Evolutionary conservation across 2,329 filamentous ascomycete species (phyloP), one percentile per base, ranked within the genome.

Genomic region (Neophaeococcomyces aloes): DNA sequence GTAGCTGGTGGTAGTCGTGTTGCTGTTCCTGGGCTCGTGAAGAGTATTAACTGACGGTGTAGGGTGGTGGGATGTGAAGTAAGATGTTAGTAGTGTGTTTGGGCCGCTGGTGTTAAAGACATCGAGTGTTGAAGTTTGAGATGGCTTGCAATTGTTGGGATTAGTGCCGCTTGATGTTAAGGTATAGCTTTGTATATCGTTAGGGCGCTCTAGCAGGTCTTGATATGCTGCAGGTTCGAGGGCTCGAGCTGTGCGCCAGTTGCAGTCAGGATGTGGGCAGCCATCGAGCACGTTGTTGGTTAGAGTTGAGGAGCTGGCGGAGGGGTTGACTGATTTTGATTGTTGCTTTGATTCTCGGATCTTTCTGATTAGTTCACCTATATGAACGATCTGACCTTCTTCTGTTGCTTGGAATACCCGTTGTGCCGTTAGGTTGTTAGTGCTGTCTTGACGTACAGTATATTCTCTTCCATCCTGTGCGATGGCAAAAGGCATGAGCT

Each of bases 321-420:
- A 10, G 4, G 13, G 21, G 6, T 2, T 25, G 3, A 11, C 15
- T 10, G 15, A 7, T 32, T 18, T 31, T 5, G 6, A 18, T 10
- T 18, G 39, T 11, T 35, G 39, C 6, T 27, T 27, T 27, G 39
- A 34, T 8, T 35, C 14, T 27, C 30, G 29, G 31, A 42, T 42
- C 30, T 35, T 42, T 30, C 27, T 33, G 30, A 42, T 42, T 13
- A 42, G 31, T 23, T 42, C 39, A 7, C 19, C 39, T 2, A 42
- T 25, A 29, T 42, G 39, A 19, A 42, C 29, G 13, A 27, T 15
- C 29, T 27, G 23, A 5, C 23, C 23, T 27, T 27, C 23, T 27
- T 27, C 10, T 27, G 5, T 27, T 5, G 23, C 5, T 27, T 27
- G 5, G 23, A 10, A 5, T 10, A 6, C 10, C 10, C 10, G 5